Conservation (phyloP, 148 eudicot species). For the Polygonum aviculare region DNA sequence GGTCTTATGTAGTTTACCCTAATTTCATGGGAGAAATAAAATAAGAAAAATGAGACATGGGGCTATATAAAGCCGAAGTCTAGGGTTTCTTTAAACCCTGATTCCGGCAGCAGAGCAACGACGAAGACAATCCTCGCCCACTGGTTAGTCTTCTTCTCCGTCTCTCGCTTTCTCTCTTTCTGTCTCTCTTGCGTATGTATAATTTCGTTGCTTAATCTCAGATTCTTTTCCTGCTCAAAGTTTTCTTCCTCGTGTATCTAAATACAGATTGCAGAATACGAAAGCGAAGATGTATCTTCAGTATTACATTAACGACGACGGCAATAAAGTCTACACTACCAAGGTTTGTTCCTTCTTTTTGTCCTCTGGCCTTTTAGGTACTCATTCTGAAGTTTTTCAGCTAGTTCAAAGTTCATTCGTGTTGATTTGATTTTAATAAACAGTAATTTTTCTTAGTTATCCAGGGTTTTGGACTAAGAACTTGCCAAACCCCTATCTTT, state of each 20-base stretch:
- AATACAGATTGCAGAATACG: not conserved
- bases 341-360: constrained; percentile 37
- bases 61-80: not conserved
- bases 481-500: not conserved
- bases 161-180: not conserved
- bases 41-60: not conserved
- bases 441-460: not conserved
- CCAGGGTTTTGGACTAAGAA: not conserved
- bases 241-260: not conserved
- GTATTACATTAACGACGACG: constrained; percentile 85
- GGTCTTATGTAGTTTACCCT: not conserved
- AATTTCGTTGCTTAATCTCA: not conserved
- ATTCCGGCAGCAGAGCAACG: not conserved
- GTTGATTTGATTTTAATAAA: not conserved
- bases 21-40: not conserved
- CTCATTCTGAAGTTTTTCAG: not conserved
- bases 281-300: constrained; percentile 71
- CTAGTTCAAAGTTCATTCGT: not conserved
- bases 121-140: not conserved
- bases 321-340: constrained; percentile 96
- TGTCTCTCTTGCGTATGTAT: not conserved
- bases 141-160: not conserved
- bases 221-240: not conserved
- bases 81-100: constrained; percentile 7
- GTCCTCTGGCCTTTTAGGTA: not conserved